phyloP scores from a whole-genome alignment of 2,329 filamentous ascomycete genomes.

The Fusarium torulosum region DNA sequence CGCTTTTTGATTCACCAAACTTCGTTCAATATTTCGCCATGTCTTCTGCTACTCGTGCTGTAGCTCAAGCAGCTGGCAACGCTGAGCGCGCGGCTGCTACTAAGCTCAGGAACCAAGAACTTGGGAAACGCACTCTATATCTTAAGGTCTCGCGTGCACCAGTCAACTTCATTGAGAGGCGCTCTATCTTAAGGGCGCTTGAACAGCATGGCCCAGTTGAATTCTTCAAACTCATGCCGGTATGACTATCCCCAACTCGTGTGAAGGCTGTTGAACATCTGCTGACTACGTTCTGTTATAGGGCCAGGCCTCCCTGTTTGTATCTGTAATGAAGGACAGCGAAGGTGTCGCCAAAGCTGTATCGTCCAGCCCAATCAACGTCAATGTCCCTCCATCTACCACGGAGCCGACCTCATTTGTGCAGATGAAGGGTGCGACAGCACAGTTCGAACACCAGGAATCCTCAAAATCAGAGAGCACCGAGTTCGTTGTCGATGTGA shows the following conservation, averaged over 20 bases:
- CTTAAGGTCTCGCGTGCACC: conserved; percentile 66
- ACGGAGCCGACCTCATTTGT: conserved; percentile 48
- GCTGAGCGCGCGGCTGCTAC: background rate
- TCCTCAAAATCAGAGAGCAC: conserved; percentile 37
- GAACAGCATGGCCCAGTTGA: conserved; percentile 64
- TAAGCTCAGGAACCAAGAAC: conserved; percentile 7
- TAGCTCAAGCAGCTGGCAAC: background rate
- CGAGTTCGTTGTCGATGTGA: conserved; percentile 60
- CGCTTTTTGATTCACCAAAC: background rate
- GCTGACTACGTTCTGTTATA: conserved; percentile 42
- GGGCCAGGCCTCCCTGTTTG: conserved; percentile 63
- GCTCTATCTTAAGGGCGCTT: conserved; percentile 65
- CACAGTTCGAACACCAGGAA: conserved; percentile 4
- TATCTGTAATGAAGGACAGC: conserved; percentile 61
- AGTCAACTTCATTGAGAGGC: conserved; percentile 65
- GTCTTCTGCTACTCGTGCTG: background rate
- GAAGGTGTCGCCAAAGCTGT: conserved; percentile 58
- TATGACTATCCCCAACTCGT: conserved; percentile 13
- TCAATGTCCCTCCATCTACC: conserved; percentile 54
- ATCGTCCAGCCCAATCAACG: conserved; percentile 61
- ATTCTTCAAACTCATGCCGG: conserved; percentile 59
- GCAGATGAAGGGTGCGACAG: conserved; percentile 3
- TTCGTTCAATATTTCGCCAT: background rate
- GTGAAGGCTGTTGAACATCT: background rate
- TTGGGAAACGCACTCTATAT: conserved; percentile 53